These are phyloP conservation scores for Akanthomyces lecanii DNA, from an alignment of 2,329 filamentous ascomycete genomes.

Conservation along the genomic window DNA sequence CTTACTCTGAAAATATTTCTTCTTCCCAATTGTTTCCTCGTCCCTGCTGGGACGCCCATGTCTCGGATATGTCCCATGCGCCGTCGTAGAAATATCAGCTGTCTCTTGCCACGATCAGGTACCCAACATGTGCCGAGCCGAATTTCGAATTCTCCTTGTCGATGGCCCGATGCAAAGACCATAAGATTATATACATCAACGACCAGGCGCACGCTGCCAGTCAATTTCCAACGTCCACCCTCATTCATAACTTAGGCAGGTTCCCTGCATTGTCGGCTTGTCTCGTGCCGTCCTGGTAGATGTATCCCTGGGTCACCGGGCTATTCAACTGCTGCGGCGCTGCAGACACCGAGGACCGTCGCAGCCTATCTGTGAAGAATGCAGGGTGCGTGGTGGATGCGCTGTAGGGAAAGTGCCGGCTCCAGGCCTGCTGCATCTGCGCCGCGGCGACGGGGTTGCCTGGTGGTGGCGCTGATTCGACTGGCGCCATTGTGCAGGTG, in stretches of 20 bases:
- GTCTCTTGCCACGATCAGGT: neutral
- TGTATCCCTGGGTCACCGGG: constrained; percentile 58
- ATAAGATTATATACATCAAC: neutral
- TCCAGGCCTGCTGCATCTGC: constrained; percentile 21
- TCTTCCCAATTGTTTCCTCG: neutral
- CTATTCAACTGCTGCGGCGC: constrained; percentile 27
- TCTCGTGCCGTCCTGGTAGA: constrained; percentile 46
- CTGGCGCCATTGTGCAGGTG: neutral
- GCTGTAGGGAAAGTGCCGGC: constrained; percentile 40
- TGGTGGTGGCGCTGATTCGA: neutral
- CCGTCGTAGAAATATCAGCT: too few species aligned
- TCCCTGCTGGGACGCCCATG: neutral
- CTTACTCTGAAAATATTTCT: constrained; percentile 6
- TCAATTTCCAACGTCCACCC: neutral
- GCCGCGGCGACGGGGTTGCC: neutral
- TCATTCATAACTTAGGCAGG: constrained; percentile 35
- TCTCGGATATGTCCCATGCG: neutral
- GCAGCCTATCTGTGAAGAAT: constrained; percentile 66
- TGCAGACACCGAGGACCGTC: constrained; percentile 45
- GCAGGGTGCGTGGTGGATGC: constrained; percentile 65
- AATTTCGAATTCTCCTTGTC: neutral
- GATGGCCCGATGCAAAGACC: neutral
- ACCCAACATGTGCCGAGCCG: neutral
- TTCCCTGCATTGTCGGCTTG: constrained; percentile 23
- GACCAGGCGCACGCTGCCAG: neutral